These are phyloP conservation scores for Fusarium armeniacum DNA, from an alignment of 2,329 filamentous ascomycete species.

Conservation along the genomic window DNA sequence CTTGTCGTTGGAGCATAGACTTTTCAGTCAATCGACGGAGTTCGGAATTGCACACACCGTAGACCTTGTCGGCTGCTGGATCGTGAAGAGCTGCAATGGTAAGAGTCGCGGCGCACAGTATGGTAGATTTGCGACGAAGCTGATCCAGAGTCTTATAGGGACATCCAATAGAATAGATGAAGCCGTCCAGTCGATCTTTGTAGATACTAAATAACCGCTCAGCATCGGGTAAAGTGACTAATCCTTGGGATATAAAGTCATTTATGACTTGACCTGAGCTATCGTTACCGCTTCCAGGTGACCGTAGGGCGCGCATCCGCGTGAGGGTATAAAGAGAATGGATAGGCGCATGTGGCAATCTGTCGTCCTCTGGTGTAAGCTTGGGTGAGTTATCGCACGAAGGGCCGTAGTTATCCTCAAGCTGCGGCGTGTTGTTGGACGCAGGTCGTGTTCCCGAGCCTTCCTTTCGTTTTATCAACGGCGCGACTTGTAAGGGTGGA, in stretches of 20 bases:
- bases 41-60: conserved; percentile 63
- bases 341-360: conserved; percentile 56
- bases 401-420: conserved; percentile 41
- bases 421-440: not conserved
- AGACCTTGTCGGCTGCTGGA: conserved; percentile 64
- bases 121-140: conserved; percentile 67
- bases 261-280: conserved; percentile 42
- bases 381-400: conserved; percentile 51
- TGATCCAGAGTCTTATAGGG: conserved; percentile 64
- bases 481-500: conserved; percentile 38
- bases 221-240: conserved; percentile 62
- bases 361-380: conserved; percentile 52
- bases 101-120: conserved; percentile 68
- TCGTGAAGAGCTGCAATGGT: conserved; percentile 72
- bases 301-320: conserved; percentile 54
- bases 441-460: conserved; percentile 3
- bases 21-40: conserved; percentile 67
- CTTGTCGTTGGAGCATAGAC: conserved; percentile 55
- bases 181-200: conserved; percentile 64
- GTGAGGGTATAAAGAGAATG: conserved; percentile 58
- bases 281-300: conserved; percentile 49
- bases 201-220: conserved; percentile 66
- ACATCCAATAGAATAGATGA: conserved; percentile 66
- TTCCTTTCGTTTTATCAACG: conserved; percentile 33
- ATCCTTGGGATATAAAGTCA: conserved; percentile 57